Percentiles rank a stretch among this genome's conserved stretches.
These are phyloP conservation scores for Yamadazyma paraphyllophila DNA, from an alignment of 805 yeast species.

Conservation along the genomic window DNA sequence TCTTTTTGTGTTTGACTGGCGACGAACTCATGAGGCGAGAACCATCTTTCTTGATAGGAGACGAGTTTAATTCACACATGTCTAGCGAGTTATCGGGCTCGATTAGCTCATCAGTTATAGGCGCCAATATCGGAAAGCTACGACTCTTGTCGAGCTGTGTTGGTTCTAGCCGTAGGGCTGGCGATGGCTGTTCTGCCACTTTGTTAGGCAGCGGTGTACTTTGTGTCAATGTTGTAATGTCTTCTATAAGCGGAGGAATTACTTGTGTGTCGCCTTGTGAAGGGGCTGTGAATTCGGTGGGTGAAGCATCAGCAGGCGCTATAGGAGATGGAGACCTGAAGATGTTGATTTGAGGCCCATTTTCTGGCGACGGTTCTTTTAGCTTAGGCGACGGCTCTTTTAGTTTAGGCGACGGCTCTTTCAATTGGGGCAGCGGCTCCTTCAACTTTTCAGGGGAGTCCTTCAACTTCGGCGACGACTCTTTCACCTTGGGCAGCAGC, in stretches of 20 bases:
- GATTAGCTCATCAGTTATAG: conserved; percentile 3
- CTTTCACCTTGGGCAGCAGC: neutral
- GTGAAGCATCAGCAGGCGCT: neutral
- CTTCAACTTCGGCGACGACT: neutral
- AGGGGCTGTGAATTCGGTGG: neutral
- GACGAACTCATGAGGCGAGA: conserved; percentile 3
- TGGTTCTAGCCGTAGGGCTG: too few species aligned
- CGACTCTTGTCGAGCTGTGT: neutral
- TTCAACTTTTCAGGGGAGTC: neutral
- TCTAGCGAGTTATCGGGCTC: conserved; percentile 1
- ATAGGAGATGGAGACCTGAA: neutral
- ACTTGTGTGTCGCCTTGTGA: neutral
- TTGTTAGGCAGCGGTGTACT: neutral
- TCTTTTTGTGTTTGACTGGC: conserved; percentile 16
- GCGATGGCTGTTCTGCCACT: too few species aligned
- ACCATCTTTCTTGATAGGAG: conserved; percentile 19
- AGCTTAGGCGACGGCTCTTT: neutral
- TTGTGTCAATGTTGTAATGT: too few species aligned
- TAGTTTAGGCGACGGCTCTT: neutral
- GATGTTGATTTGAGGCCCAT: too few species aligned
- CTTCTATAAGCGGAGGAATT: too few species aligned
- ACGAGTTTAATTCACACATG: conserved; percentile 17
- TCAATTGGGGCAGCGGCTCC: neutral
- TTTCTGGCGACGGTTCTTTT: neutral
- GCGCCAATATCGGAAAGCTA: neutral